Evolutionary conservation across 2,329 filamentous ascomycete genomes (phyloP).

Genomic region (Keithomyces neogunnii): DNA sequence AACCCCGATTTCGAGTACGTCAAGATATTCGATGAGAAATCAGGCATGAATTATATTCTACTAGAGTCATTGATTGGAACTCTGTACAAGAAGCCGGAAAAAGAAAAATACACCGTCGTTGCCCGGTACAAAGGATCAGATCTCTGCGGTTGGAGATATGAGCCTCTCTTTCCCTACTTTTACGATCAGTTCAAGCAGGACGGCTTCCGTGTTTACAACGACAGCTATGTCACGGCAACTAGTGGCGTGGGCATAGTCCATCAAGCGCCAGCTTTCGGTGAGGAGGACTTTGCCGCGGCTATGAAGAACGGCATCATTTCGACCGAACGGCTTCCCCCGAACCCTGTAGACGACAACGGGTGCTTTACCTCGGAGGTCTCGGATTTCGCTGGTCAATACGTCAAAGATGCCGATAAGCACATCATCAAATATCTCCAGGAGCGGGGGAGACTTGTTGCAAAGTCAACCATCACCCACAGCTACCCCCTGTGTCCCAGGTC

Average conservation of each 20-base stretch:
- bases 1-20: constrained; percentile 81
- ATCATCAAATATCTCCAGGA: constrained; percentile 86
- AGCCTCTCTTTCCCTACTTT: constrained; percentile 85
- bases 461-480: constrained; percentile 82
- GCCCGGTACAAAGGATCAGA: constrained; percentile 73
- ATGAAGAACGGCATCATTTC: constrained; percentile 68
- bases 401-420: constrained; percentile 85
- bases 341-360: constrained; percentile 80
- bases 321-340: constrained; percentile 69
- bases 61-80: constrained; percentile 73
- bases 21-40: constrained; percentile 76
- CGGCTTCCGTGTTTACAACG: constrained; percentile 75
- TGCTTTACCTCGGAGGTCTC: constrained; percentile 67
- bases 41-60: constrained; percentile 76
- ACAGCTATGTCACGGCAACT: constrained; percentile 78
- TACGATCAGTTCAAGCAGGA: constrained; percentile 79
- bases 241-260: constrained; percentile 93
- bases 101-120: constrained; percentile 81
- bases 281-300: constrained; percentile 88
- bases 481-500: constrained; percentile 92
- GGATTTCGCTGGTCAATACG: constrained; percentile 80
- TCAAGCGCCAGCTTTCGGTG: constrained; percentile 86
- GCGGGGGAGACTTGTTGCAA: constrained; percentile 67
- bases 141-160: constrained; percentile 82
- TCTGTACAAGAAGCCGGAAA: constrained; percentile 91